A percentile compares a stretch with the other conserved stretches of the same genome.
phyloP scores from a whole-genome alignment of 306 rosid species.

The Rosa rugosa region DNA sequence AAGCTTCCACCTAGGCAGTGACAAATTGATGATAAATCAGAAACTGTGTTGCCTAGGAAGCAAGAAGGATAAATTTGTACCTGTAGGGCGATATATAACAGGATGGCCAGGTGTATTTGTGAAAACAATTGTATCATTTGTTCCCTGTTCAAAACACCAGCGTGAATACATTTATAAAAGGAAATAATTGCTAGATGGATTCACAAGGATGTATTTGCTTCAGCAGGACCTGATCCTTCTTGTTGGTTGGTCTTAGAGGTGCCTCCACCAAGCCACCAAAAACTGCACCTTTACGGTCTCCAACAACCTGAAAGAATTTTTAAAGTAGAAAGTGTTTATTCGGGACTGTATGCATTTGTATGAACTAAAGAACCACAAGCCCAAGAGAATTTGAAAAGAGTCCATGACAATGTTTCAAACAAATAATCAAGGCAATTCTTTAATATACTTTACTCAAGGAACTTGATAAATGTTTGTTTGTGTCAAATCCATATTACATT shows the following conservation, averaged over 20 bases:
- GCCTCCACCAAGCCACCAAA: slow-evolving; percentile 95
- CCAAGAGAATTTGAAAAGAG: too few species aligned
- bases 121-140: slow-evolving; percentile 78
- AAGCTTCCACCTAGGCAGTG: not conserved
- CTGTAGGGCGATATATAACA: slow-evolving; percentile 78
- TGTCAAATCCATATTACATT: not conserved
- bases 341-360: not conserved
- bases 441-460: not conserved
- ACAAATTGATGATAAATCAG: not conserved
- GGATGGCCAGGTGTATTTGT: slow-evolving; percentile 65
- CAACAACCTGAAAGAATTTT: slow-evolving; percentile 63
- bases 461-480: not conserved
- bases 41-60: not conserved
- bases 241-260: slow-evolving; percentile 70
- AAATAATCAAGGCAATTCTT: not conserved
- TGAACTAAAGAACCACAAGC: not conserved
- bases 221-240: slow-evolving; percentile 77
- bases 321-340: not conserved
- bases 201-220: slow-evolving; percentile 18
- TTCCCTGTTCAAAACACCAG: slow-evolving; percentile 71
- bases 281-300: slow-evolving; percentile 83
- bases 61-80: slow-evolving; percentile 37
- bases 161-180: not conserved
- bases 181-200: slow-evolving; percentile 23
- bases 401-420: not conserved